Evolutionary conservation across 1,284 basidiomycete genomes (phyloP).

Genomic region (Trametes pubescens): DNA sequence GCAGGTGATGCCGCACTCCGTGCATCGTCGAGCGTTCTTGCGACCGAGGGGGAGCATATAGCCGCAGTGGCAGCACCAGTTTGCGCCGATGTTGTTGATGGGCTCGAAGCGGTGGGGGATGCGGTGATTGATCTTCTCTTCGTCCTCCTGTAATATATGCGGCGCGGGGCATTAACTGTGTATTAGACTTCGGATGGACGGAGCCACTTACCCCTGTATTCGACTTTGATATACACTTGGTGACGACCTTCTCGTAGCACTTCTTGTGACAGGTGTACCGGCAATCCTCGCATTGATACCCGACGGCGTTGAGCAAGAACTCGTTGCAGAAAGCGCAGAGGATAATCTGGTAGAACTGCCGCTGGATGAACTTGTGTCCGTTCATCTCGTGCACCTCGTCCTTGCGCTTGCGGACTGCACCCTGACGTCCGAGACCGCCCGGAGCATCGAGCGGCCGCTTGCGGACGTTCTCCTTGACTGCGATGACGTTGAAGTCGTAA

Average conservation of each 20-base stretch:
- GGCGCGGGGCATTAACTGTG: slow-evolving; percentile 22
- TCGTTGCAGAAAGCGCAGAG: slow-evolving; percentile 98
- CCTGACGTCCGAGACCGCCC: slow-evolving; percentile 94
- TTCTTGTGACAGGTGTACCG: slow-evolving; percentile 99
- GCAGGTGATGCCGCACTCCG: slow-evolving; percentile 96
- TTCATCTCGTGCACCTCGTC: slow-evolving; percentile 99
- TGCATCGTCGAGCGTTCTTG: slow-evolving; percentile 96
- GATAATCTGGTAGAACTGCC: slow-evolving; percentile 99
- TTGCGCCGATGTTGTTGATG: slow-evolving; percentile 96
- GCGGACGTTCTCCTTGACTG: slow-evolving; percentile 96
- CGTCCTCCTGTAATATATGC: slow-evolving; percentile 83
- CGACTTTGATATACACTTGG: slow-evolving; percentile 98
- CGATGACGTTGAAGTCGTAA: slow-evolving; percentile 28
- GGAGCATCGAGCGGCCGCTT: slow-evolving; percentile 92
- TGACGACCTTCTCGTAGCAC: slow-evolving; percentile 98
- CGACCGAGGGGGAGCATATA: slow-evolving; percentile 97
- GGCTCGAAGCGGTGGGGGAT: slow-evolving; percentile 99
- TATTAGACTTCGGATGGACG: slow-evolving; percentile 6
- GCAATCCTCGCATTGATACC: slow-evolving; percentile 99
- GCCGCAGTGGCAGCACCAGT: slow-evolving; percentile 99
- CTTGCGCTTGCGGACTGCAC: slow-evolving; percentile 97
- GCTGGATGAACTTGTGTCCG: slow-evolving; percentile 97
- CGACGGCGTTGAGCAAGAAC: slow-evolving; percentile 95
- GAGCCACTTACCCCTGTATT: slow-evolving; percentile 81
- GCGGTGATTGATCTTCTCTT: slow-evolving; percentile 99